Evolutionary conservation across 2,329 filamentous ascomycete species (phyloP).

Genomic region (Atkinsonella hypoxylon): DNA sequence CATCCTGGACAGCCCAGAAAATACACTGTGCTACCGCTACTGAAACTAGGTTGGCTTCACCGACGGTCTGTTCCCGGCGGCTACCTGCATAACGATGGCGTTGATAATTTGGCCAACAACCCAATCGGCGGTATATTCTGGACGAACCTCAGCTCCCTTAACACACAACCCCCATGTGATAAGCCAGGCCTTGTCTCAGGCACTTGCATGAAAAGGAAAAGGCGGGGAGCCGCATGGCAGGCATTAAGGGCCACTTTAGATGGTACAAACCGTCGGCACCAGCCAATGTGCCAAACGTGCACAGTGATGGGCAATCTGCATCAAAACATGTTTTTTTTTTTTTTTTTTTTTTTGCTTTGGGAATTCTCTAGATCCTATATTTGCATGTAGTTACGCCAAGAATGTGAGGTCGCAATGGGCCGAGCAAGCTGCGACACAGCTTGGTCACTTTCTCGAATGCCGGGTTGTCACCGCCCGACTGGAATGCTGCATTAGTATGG

Average conservation of each 20-base stretch:
- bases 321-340: neutral
- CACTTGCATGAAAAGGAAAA: conserved; percentile 5
- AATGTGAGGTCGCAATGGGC: neutral
- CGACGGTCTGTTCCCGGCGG: conserved; percentile 12
- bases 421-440: neutral
- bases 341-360: no score
- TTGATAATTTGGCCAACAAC: conserved; percentile 10
- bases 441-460: neutral
- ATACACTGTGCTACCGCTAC: conserved; percentile 4
- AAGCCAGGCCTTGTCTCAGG: conserved; percentile 5
- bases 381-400: neutral
- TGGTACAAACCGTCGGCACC: neutral
- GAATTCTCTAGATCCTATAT: neutral
- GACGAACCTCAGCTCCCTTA: conserved; percentile 1
- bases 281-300: neutral
- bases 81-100: conserved; percentile 10
- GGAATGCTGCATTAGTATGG: conserved; percentile 1
- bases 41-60: conserved; percentile 8
- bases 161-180: conserved; percentile 4
- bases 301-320: neutral
- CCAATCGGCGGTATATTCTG: conserved; percentile 8
- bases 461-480: neutral
- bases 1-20: neutral
- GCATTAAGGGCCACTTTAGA: neutral
- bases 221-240: conserved; percentile 5